Conservation (phyloP, 345 rosid species). For the Arabidopsis arenosa region DNA sequence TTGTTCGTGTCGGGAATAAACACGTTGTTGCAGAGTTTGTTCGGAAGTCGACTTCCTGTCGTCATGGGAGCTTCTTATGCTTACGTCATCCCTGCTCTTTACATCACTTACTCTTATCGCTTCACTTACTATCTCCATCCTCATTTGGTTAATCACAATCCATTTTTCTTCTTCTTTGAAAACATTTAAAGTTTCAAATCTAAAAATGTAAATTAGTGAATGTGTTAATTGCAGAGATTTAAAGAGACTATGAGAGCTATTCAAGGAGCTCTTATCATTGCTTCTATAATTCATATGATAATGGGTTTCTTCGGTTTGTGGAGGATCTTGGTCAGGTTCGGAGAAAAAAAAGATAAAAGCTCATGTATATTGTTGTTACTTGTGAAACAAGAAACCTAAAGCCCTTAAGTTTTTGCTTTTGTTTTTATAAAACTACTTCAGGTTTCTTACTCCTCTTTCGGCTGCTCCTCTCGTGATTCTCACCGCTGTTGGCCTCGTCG, state of each 20-base stretch:
- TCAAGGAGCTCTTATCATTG: constrained; percentile 84
- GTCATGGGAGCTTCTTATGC: constrained; percentile 83
- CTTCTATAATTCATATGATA: constrained; percentile 62
- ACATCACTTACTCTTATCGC: constrained; percentile 63
- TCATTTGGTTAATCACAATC: constrained; percentile 52
- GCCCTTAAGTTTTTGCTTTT: neutral
- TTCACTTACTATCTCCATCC: constrained; percentile 51
- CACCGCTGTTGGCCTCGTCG: constrained; percentile 79
- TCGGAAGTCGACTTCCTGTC: constrained; percentile 85
- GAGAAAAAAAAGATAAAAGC: neutral
- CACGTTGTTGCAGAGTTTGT: constrained; percentile 72
- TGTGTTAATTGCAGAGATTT: constrained; percentile 62
- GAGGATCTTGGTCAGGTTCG: constrained; percentile 70
- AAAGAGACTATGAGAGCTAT: constrained; percentile 60
- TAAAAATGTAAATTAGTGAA: neutral
- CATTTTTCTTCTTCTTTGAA: neutral
- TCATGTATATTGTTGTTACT: neutral
- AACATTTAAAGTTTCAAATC: neutral
- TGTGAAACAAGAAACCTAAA: neutral
- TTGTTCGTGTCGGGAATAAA: constrained; percentile 81
- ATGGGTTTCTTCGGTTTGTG: constrained; percentile 87
- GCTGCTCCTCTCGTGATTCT: constrained; percentile 85
- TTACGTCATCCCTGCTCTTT: constrained; percentile 68
- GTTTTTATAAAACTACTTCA: constrained; percentile 25
- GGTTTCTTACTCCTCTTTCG: constrained; percentile 82